These are phyloP conservation scores for Hansenula sp. DNA, from an alignment of 1,139 yeast genomes.

Conservation along the genomic window DNA sequence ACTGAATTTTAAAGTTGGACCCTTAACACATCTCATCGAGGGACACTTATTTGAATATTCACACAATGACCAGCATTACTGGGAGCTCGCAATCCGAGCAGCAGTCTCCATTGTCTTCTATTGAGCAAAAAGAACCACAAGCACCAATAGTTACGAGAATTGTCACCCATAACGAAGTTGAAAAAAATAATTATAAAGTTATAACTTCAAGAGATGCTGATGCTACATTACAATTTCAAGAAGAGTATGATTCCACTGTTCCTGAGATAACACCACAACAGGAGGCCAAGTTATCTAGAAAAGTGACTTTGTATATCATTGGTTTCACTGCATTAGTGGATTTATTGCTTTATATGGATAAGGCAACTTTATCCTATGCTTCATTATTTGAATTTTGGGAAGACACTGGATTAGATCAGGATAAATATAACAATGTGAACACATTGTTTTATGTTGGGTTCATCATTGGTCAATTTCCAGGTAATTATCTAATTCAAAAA, in stretches of 20 bases:
- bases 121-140: too few species aligned
- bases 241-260: conserved; percentile 26
- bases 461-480: conserved; percentile 32
- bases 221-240: conserved; percentile 34
- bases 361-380: conserved; percentile 39
- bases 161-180: not conserved
- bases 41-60: too few species aligned
- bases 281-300: conserved; percentile 30
- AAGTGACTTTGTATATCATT: conserved; percentile 26
- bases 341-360: conserved; percentile 39
- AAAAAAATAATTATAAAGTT: conserved; percentile 12
- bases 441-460: conserved; percentile 37
- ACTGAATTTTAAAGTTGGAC: too few species aligned
- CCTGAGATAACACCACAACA: conserved; percentile 33
- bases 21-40: too few species aligned
- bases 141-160: too few species aligned
- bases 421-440: conserved; percentile 34
- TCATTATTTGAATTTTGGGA: conserved; percentile 38
- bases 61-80: too few species aligned
- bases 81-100: too few species aligned
- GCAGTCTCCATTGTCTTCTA: too few species aligned
- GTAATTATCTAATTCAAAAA: conserved; percentile 30
- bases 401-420: conserved; percentile 32
- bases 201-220: conserved; percentile 32
- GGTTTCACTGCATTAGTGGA: conserved; percentile 28